A percentile compares a stretch with the other conserved stretches of the same genome.
Evolutionary conservation across 2,329 filamentous ascomycete genomes (phyloP).

Genomic region (Curvularia hawaiiensis): DNA sequence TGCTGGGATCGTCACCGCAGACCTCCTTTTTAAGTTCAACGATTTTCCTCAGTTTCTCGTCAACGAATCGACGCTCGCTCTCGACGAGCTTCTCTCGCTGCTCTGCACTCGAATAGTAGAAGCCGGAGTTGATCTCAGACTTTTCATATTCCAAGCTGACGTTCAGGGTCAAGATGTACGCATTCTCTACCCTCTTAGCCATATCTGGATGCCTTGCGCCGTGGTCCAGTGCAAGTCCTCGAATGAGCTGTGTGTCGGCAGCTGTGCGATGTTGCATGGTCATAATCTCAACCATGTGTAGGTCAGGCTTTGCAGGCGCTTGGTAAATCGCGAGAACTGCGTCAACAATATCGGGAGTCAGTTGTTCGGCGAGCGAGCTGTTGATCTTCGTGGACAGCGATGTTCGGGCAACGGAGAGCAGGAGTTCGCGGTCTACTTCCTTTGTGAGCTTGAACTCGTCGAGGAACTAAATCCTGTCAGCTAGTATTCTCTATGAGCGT

Average conservation of each 20-base stretch:
- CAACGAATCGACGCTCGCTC: conserved; percentile 93
- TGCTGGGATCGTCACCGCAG: conserved; percentile 89
- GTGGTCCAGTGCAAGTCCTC: conserved; percentile 90
- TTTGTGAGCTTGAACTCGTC: conserved; percentile 89
- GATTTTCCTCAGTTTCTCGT: conserved; percentile 96
- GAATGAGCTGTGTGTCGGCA: conserved; percentile 94
- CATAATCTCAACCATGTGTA: conserved; percentile 99
- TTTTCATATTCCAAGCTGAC: conserved; percentile 99
- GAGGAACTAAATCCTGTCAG: conserved; percentile 69
- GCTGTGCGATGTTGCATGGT: conserved; percentile 99
- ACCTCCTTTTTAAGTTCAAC: conserved; percentile 98
- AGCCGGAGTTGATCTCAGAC: conserved; percentile 97
- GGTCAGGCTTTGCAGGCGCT: conserved; percentile 85
- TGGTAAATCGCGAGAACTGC: conserved; percentile 94
- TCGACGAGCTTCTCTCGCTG: conserved; percentile 98
- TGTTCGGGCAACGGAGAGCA: conserved; percentile 90
- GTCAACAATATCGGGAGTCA: conserved; percentile 95
- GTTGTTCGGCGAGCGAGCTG: conserved; percentile 81
- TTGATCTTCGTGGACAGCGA: conserved; percentile 97
- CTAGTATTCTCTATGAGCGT: not conserved
- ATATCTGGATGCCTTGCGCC: conserved; percentile 97
- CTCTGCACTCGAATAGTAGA: conserved; percentile 97
- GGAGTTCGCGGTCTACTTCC: conserved; percentile 89
- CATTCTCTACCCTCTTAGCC: conserved; percentile 95
- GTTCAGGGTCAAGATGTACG: conserved; percentile 92